Evolutionary conservation across 2,329 filamentous ascomycete species (phyloP).

Genomic region (Penicillium verrucosum): DNA sequence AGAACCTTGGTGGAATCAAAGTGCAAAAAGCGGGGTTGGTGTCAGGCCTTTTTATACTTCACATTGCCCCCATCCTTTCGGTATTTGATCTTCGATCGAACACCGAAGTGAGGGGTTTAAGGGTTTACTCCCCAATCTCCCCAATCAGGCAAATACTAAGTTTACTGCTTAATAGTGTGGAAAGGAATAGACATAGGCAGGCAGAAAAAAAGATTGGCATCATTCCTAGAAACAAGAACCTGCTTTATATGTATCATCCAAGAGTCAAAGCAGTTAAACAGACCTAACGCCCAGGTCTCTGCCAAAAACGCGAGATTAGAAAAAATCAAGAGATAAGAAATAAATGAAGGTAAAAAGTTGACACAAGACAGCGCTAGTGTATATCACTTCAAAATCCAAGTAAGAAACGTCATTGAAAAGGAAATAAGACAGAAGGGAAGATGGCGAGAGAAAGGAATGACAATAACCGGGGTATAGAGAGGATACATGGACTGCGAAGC

Average conservation of each 20-base stretch:
- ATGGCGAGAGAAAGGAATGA: conserved; percentile 2
- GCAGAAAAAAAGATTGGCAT: conserved; percentile 4
- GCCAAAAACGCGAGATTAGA: neutral
- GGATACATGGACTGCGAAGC: conserved; percentile 13
- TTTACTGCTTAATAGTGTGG: neutral
- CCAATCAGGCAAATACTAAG: neutral
- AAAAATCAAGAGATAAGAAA: conserved; percentile 9
- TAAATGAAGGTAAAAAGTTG: conserved; percentile 9
- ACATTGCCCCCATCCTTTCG: neutral
- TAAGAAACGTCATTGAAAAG: conserved; percentile 2
- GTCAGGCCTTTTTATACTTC: conserved; percentile 6
- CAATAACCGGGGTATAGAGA: conserved; percentile 23
- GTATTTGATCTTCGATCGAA: conserved; percentile 10
- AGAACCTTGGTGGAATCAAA: conserved; percentile 23
- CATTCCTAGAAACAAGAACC: conserved; percentile 13
- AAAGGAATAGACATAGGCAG: neutral
- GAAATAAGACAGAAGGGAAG: conserved; percentile 5
- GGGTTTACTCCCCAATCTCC: neutral
- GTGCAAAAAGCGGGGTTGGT: neutral
- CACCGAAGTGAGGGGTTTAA: neutral
- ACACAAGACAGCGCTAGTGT: conserved; percentile 5
- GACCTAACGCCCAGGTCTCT: conserved; percentile 13
- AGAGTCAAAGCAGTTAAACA: conserved; percentile 10
- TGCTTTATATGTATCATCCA: conserved; percentile 18
- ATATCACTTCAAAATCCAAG: conserved; percentile 10